A percentile compares a stretch with the other conserved stretches of the same genome.
These are phyloP conservation scores for Tricholoma hemisulphureum DNA, from an alignment of 768 basidiomycete species.

Conservation along the genomic window DNA sequence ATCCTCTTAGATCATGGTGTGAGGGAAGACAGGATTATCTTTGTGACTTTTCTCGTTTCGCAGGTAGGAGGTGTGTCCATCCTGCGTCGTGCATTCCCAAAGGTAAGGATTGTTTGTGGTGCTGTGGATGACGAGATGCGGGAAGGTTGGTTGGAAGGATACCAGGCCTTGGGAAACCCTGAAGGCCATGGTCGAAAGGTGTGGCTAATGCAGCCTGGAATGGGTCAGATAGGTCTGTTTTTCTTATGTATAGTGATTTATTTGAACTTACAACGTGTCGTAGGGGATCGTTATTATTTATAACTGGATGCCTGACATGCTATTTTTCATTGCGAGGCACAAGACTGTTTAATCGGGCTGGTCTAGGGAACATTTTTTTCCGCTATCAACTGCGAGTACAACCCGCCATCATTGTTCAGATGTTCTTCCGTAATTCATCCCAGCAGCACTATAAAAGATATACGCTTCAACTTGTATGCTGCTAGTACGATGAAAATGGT, in stretches of 20 bases:
- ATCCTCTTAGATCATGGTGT: slow-evolving; percentile 93
- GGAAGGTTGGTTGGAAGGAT: slow-evolving; percentile 69
- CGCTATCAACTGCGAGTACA: not conserved
- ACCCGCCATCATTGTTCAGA: not conserved
- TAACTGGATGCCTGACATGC: slow-evolving; percentile 4
- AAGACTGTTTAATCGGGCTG: too few relatives aligned
- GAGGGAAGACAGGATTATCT: slow-evolving; percentile 78
- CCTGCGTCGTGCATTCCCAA: slow-evolving; percentile 80
- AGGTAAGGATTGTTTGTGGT: slow-evolving; percentile 80
- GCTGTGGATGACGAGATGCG: slow-evolving; percentile 76
- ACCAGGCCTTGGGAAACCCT: slow-evolving; percentile 47
- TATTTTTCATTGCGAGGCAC: not conserved
- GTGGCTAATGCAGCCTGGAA: slow-evolving; percentile 84
- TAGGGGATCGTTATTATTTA: slow-evolving; percentile 45
- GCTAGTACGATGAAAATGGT: slow-evolving; percentile 2
- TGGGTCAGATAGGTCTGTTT: slow-evolving; percentile 79
- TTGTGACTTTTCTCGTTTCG: slow-evolving; percentile 86
- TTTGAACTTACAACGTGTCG: not conserved
- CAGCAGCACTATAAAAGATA: not conserved
- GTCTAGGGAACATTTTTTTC: too few relatives aligned
- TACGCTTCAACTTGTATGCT: not conserved
- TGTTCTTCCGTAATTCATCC: not conserved
- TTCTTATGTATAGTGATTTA: not conserved
- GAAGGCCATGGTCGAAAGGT: slow-evolving; percentile 59
- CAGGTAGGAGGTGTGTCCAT: slow-evolving; percentile 76